These are phyloP conservation scores for Pichia sp. DNA, from an alignment of 1,139 yeast species.

Conservation along the genomic window DNA sequence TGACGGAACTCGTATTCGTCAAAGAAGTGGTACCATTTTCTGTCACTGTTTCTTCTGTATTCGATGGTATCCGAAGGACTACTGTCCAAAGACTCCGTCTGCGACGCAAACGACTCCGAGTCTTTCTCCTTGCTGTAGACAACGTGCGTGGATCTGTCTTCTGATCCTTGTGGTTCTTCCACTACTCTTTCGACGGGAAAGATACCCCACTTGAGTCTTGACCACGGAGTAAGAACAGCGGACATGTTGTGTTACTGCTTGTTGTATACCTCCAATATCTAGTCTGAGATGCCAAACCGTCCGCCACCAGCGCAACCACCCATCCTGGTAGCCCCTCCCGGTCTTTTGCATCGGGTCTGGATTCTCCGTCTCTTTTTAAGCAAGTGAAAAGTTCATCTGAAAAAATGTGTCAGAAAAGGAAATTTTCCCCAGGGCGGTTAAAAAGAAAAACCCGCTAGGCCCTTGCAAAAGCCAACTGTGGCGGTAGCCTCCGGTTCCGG, in stretches of 20 bases:
- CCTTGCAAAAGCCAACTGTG: not conserved
- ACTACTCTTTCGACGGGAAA: conserved; percentile 15
- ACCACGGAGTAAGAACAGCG: conserved; percentile 6
- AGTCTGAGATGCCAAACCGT: not conserved
- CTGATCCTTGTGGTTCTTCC: conserved; percentile 21
- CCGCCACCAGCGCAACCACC: no score
- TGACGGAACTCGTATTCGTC: conserved; percentile 32
- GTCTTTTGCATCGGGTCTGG: not conserved
- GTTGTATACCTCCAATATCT: not conserved
- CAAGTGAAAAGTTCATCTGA: not conserved
- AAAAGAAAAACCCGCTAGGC: not conserved
- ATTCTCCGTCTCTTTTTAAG: not conserved
- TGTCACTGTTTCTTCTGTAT: conserved; percentile 56
- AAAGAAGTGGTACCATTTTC: conserved; percentile 45
- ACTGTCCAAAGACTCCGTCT: conserved; percentile 47
- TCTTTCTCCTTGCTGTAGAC: not conserved
- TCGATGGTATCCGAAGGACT: conserved; percentile 32
- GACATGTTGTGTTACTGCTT: not conserved
- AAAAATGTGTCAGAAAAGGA: not conserved
- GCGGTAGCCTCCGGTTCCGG: not conserved
- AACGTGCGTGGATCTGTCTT: conserved; percentile 20
- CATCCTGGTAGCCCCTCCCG: no score
- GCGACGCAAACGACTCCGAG: not conserved
- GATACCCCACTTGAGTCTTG: conserved; percentile 16
- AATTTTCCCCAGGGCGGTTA: not conserved